Evolutionary conservation across 768 basidiomycete species (phyloP), one percentile per base, ranked within the genome.

Genomic region (Termitomyces sp.): DNA sequence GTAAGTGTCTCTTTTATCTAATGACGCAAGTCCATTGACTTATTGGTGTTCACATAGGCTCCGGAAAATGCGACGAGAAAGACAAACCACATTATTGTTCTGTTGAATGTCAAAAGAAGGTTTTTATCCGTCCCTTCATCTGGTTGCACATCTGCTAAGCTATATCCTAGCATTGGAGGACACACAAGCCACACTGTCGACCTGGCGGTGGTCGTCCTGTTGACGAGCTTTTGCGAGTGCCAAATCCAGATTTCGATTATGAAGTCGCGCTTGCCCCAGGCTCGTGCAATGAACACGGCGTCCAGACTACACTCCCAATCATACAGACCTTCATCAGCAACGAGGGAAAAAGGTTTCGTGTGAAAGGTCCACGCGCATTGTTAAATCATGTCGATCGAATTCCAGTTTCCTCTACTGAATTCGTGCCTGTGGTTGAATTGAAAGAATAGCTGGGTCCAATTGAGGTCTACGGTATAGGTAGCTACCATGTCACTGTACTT

Each of bases 11-110:
- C 15, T 33, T 10, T n/a, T 29, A 9, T 23, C 16, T 48, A 23
- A 20, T 45, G n/a, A 27, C 29, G 2, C n/a, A 7, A 45, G n/a
- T 45, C 5, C n/a, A 45, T 18, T 5, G n/a, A 12, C 4, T 12
- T 3, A 31, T 45, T 7, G n/a, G 4, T 29, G n/a, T 23, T 48
- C 22, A 16, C 5, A 35, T 9, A 35, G 46, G 46, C 5, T 48
- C 32, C 10, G 46, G 32, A 11, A 35, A 35, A 48, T 48, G 46
- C 10, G 32, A 35, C 15, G 46, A 35, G 16, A 48, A 48, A 35
- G 46, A 48, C 32, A 48, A 48, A n/a, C 46, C 46, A 23, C 46
- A 48, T 10, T 48, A 35, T 15, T 48, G 46, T 48, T 48, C 46
- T 25, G 46, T 35, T 2, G 32, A 48, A 35, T 48, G 46, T 23